Base-by-base conservation (phyloP, 2,329 filamentous ascomycete species). In the Aspergillus hiratsukae region DNA sequence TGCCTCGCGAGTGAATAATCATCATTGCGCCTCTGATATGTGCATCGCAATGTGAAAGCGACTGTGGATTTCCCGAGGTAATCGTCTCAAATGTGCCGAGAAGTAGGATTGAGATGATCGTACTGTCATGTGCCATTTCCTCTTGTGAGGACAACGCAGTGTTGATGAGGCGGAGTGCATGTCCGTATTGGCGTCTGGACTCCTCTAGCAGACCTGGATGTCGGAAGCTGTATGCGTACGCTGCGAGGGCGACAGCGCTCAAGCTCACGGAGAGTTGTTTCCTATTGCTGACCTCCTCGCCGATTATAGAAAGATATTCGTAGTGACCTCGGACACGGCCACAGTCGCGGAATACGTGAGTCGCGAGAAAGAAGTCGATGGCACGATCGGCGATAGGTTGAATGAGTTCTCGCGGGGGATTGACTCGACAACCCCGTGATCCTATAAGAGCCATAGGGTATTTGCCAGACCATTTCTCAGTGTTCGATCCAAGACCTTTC, bases 11-110 rank as follows among this genome's bases (percentile, higher is more conserved):
- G 4, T 49, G 48, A 3, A 60, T 48, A 23, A 58, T 51, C 11
- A 45, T 54, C 54, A 60, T 55, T 48, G 49, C 53, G 17, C 60
- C 60, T 27, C 25, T 53, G 49, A 61, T 51, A 43, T 61, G 60
- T 11, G 48, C 50, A n/a, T 56, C 53, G 14, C 49, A 51, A 19
- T 54, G 48, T n/a, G 37, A 23, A 17, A 60, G 48, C 5, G 50
- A 55, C 17, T 37, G 23, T 2, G 9, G n/a, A 21, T 23, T 45
- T 3, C 55, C 51, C n/a, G 50, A 54, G 19, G 49, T 58, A 11
- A 61, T 50, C 21, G 51, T 55, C 40, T 60, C 60, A 21, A 58
- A 61, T 7, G 58, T 55, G 28, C 52, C 56, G 3, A 60, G 48
- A 1, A 61, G 48, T 10, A 58, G 17, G 19, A 61, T 56, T 4